phyloP scores from a whole-genome alignment of 192 early-diverging fungal genomes.

The Coemansia sp. region DNA sequence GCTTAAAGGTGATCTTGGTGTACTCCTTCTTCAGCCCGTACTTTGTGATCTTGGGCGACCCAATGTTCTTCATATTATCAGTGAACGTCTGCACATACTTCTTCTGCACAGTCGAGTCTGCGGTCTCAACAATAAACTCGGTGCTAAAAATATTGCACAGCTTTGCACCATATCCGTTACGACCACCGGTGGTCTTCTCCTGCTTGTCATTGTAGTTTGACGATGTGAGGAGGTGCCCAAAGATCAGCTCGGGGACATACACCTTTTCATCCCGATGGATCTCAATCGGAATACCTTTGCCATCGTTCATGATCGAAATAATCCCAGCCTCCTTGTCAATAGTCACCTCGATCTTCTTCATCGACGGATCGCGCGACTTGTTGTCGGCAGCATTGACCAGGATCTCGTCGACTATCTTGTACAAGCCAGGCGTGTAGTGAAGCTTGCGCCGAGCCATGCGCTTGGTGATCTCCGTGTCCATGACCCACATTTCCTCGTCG shows the following conservation, averaged over 20 bases:
- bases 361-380: slow-evolving; percentile 84
- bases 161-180: slow-evolving; percentile 94
- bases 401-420: slow-evolving; percentile 99
- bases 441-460: slow-evolving; percentile 66
- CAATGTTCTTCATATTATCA: slow-evolving; percentile 87
- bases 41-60: slow-evolving; percentile 71
- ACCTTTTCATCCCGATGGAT: slow-evolving; percentile 86
- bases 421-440: slow-evolving; percentile 83
- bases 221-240: slow-evolving; percentile 94
- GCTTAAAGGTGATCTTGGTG: slow-evolving; percentile 92
- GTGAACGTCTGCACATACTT: slow-evolving; percentile 84
- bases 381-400: slow-evolving; percentile 96
- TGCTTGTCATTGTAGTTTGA: slow-evolving; percentile 96
- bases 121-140: slow-evolving; percentile 92
- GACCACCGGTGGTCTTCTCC: slow-evolving; percentile 92
- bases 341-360: slow-evolving; percentile 85
- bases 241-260: slow-evolving; percentile 97
- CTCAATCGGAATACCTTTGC: slow-evolving; percentile 91
- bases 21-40: slow-evolving; percentile 73
- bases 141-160: slow-evolving; percentile 96
- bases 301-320: slow-evolving; percentile 94
- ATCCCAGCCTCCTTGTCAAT: slow-evolving; percentile 75
- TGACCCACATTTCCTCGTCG: slow-evolving; percentile 85
- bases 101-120: slow-evolving; percentile 65
- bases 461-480: slow-evolving; percentile 61